phyloP scores from a whole-genome alignment of 257 asterid species.

The Cinchona pubescens region DNA sequence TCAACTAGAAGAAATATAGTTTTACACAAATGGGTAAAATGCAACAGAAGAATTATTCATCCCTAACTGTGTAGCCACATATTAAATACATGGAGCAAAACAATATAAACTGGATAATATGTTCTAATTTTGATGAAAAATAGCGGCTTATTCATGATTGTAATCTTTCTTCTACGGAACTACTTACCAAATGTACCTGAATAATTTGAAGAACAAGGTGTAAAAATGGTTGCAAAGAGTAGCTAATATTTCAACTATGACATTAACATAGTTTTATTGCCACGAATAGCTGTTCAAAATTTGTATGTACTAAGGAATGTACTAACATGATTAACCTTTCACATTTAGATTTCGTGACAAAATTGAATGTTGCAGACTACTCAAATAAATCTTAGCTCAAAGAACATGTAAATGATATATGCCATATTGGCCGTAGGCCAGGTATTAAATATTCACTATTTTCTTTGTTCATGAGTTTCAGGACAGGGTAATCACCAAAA shows the following conservation, averaged over 20 bases:
- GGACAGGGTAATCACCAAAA: neutral
- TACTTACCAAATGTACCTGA: neutral
- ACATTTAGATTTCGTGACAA: neutral
- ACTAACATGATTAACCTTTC: neutral
- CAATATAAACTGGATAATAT: neutral
- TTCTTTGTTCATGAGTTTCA: neutral
- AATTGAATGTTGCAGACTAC: neutral
- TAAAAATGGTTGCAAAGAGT: neutral
- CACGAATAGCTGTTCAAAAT: neutral
- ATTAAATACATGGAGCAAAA: neutral
- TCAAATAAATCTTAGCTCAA: neutral
- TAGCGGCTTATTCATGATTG: neutral
- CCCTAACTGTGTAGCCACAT: neutral
- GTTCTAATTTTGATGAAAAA: neutral
- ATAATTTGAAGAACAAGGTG: neutral
- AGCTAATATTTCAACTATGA: too few species aligned
- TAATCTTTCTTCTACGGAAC: neutral
- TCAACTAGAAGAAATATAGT: neutral
- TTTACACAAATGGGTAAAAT: neutral
- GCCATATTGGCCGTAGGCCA: neutral
- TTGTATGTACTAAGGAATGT: neutral
- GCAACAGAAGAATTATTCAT: neutral
- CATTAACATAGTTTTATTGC: neutral
- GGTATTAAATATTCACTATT: neutral
- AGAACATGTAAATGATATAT: neutral